Base-by-base conservation (phyloP, 2,329 filamentous ascomycete genomes). In the Penicillium decumbens region DNA sequence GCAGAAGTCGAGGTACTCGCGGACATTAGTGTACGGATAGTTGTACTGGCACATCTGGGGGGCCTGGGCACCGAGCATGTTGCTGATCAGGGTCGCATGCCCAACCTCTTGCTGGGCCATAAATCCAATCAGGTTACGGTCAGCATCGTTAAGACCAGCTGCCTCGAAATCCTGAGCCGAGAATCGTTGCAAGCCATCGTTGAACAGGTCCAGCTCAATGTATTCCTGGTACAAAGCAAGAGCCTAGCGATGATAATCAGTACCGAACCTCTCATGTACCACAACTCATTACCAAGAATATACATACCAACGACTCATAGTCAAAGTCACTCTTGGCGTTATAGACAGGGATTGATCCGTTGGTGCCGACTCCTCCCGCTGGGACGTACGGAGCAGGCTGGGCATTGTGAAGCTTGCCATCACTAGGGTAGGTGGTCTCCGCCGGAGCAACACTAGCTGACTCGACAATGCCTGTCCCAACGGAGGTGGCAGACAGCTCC, bases 201-300 rank as follows among this genome's bases (percentile, higher is more conserved):
- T 83, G 78, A 93, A 93, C 12, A 89, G 77, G 64, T 93, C 89
- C 1, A 93, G 77, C 71, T 93, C 88, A 46, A 92, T 89, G 80
- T 82, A 93, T 69, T 93, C 88, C 61, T 90, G 85, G 65, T 92
- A 91, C 0, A 92, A 74, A 10, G 80, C 87, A 10, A 93, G 75
- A 0, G 83, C 79, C 71, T 73, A 38, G 7, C 15, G 2, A 6
- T 20, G 12, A 3, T 3, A 10, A 18, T 56, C 39, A 50, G 40
- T 44, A 47, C 9, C 33, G 37, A 15, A 3, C 3, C n/a, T 10
- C 5, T 13, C 10, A 4, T 32, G 4, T 4, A 13, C 9, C 13
- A 33, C 8, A 9, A 4, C 10, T 12, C 3, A 9, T 33, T 33
- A 28, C 10, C 27, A 4, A 25, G 8, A 30, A 5, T 2, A 33